Conservation (phyloP, 768 basidiomycete species). For the Trametes cubensis region DNA sequence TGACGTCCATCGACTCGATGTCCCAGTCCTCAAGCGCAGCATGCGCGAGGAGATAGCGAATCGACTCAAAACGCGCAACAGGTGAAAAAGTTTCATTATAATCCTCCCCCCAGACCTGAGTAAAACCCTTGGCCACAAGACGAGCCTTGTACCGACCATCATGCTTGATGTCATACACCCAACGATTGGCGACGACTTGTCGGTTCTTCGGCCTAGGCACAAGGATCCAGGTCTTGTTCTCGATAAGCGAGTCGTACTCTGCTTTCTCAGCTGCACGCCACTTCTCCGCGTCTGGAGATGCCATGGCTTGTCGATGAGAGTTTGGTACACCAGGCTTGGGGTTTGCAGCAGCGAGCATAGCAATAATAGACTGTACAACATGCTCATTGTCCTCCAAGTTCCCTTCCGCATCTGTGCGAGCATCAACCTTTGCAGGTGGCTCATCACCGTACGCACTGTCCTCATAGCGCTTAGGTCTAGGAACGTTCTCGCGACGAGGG, state of each 20-base stretch:
- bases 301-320: not conserved
- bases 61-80: conserved; percentile 24
- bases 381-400: not conserved
- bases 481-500: not conserved
- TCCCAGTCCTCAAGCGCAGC: conserved; percentile 31
- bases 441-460: not conserved
- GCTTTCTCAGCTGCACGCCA: conserved; percentile 2
- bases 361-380: not conserved
- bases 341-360: not conserved
- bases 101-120: conserved; percentile 34
- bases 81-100: conserved; percentile 37
- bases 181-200: not conserved
- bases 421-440: not conserved
- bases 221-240: conserved; percentile 9
- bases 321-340: conserved; percentile 2
- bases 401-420: not conserved
- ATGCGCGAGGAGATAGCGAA: conserved; percentile 30
- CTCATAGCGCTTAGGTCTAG: not conserved
- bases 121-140: not conserved
- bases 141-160: not conserved
- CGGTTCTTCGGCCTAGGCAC: conserved; percentile 25
- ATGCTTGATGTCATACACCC: not conserved
- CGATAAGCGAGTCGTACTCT: conserved; percentile 8
- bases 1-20: conserved; percentile 33
- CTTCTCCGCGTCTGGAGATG: conserved; percentile 1